phyloP scores from a whole-genome alignment of 805 yeast genomes.

The Nakazawaea ambrosiae region DNA sequence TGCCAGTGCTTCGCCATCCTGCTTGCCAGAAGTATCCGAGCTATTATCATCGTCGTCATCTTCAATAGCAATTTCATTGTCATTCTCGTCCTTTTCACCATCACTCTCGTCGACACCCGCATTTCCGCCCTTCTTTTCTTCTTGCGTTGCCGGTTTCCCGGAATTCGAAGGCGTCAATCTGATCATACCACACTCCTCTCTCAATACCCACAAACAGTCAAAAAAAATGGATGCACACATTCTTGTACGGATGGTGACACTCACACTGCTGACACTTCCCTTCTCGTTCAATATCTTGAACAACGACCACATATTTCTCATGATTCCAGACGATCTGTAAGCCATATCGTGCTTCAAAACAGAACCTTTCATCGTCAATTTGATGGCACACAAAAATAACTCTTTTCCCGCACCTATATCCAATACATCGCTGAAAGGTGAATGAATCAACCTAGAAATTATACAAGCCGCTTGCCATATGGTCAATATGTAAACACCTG shows the following conservation, averaged over 20 bases:
- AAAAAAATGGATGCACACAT: conserved; percentile 92
- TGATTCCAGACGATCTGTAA: conserved; percentile 85
- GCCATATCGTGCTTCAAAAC: conserved; percentile 89
- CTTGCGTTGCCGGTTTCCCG: conserved; percentile 1
- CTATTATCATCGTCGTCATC: conserved; percentile 22
- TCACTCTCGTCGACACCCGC: conserved; percentile 20
- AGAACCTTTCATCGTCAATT: conserved; percentile 69
- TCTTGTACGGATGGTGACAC: conserved; percentile 65
- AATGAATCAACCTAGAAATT: conserved; percentile 71
- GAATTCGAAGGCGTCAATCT: conserved; percentile 36
- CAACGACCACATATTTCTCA: conserved; percentile 90
- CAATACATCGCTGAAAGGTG: conserved; percentile 57
- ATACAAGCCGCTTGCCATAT: conserved; percentile 92
- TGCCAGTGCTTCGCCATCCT: conserved; percentile 20
- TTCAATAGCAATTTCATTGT: conserved; percentile 14
- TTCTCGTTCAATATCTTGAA: conserved; percentile 62
- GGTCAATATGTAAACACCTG: conserved; percentile 73
- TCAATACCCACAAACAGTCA: conserved; percentile 77
- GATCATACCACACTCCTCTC: conserved; percentile 86
- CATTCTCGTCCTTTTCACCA: conserved; percentile 13
- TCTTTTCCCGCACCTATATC: conserved; percentile 69
- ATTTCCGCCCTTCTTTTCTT: not conserved
- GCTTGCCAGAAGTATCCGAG: conserved; percentile 22
- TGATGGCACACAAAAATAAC: conserved; percentile 60
- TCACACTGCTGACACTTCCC: conserved; percentile 26